Evolutionary conservation across 192 early-diverging fungal species (phyloP).

Genomic region (Backusella circina): DNA sequence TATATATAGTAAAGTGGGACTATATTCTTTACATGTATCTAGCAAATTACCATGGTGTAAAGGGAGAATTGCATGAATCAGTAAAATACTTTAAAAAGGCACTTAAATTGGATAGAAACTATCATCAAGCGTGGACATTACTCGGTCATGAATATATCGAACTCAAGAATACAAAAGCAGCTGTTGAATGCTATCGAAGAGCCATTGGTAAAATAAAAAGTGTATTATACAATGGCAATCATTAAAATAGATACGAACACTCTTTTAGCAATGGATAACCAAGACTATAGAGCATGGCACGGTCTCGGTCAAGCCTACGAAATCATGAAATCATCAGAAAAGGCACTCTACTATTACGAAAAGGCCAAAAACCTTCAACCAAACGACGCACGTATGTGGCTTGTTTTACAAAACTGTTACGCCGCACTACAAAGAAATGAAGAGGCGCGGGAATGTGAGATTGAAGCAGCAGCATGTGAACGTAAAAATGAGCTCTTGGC

Average conservation of each 20-base stretch:
- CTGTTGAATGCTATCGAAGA: constrained; percentile 83
- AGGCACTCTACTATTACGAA: constrained; percentile 81
- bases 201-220: constrained; percentile 59
- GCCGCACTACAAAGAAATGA: constrained; percentile 33
- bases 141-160: constrained; percentile 96
- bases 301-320: constrained; percentile 91
- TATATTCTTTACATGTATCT: neutral
- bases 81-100: constrained; percentile 85
- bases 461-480: constrained; percentile 59
- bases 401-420: constrained; percentile 70
- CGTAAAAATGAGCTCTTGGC: constrained; percentile 44
- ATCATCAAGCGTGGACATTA: constrained; percentile 83
- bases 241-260: neutral
- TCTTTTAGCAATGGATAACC: constrained; percentile 61
- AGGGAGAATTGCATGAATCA: constrained; percentile 79
- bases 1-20: neutral
- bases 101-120: constrained; percentile 72
- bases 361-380: constrained; percentile 70
- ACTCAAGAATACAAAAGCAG: constrained; percentile 83
- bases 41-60: constrained; percentile 89
- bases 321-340: constrained; percentile 75
- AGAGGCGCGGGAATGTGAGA: constrained; percentile 73
- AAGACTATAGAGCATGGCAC: constrained; percentile 91
- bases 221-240: neutral
- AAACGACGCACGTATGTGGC: constrained; percentile 88